Conservation (phyloP, 1,284 basidiomycete species). For the Cryptococcus sp. region DNA sequence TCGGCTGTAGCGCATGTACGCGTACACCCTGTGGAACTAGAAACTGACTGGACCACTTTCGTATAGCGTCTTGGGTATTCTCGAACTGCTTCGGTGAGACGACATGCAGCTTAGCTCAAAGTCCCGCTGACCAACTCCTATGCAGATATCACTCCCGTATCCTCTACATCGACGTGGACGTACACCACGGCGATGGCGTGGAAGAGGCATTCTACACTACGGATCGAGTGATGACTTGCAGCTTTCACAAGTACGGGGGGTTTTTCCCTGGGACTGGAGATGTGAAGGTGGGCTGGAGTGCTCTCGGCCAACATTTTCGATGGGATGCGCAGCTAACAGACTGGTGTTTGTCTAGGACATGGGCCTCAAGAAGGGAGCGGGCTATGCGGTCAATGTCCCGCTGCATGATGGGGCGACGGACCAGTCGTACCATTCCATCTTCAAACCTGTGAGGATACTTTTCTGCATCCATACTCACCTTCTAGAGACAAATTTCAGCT, state of each 20-base stretch:
- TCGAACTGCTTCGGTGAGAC: conserved; percentile 76
- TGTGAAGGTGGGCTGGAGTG: conserved; percentile 55
- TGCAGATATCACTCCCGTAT: conserved; percentile 67
- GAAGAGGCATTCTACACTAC: conserved; percentile 98
- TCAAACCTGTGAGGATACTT: conserved; percentile 68
- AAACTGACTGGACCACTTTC: neutral
- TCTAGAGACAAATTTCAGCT: neutral
- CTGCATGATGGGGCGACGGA: conserved; percentile 92
- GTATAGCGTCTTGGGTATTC: conserved; percentile 77
- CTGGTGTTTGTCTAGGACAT: conserved; percentile 57
- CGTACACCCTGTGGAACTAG: too few species aligned
- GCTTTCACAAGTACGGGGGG: conserved; percentile 94
- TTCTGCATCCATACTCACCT: too few species aligned
- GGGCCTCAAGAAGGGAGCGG: conserved; percentile 78
- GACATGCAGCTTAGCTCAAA: too few species aligned
- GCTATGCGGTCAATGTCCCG: conserved; percentile 90
- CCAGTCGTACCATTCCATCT: conserved; percentile 66
- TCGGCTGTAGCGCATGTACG: neutral
- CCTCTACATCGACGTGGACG: conserved; percentile 95
- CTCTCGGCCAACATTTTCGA: too few species aligned
- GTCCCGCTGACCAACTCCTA: neutral
- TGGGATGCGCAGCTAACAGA: conserved; percentile 1
- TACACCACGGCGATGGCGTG: conserved; percentile 98
- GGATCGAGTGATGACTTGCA: conserved; percentile 91
- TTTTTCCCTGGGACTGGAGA: conserved; percentile 95